These are phyloP conservation scores for Phytophthora europaea DNA, from an alignment of 352 stramenopile genomes.

Conservation along the genomic window DNA sequence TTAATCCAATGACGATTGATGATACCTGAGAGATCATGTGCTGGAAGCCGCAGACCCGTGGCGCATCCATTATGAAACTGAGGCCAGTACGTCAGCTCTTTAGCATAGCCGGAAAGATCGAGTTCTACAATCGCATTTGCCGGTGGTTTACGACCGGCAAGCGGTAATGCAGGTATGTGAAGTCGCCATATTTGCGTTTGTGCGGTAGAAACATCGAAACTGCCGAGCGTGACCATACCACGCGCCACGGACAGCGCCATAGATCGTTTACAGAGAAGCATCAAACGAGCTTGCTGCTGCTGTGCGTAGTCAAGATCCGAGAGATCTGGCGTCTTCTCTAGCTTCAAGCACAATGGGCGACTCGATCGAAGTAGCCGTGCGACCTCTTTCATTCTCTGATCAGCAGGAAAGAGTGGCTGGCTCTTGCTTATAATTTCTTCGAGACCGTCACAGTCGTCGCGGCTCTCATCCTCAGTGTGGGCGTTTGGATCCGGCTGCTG, in stretches of 20 bases:
- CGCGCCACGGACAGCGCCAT: conserved; percentile 95
- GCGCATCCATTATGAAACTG: conserved; percentile 99
- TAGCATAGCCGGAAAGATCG: conserved; percentile 90
- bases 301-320: conserved; percentile 81
- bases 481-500: conserved; percentile 22
- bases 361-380: conserved; percentile 82
- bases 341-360: conserved; percentile 72
- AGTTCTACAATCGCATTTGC: conserved; percentile 94
- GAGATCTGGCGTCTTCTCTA: conserved; percentile 72
- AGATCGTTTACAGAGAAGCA: conserved; percentile 94
- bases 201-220: conserved; percentile 71
- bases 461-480: conserved; percentile 14
- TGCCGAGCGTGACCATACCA: conserved; percentile 98
- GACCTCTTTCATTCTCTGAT: conserved; percentile 88
- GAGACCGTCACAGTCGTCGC: conserved; percentile 69
- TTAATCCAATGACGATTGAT: conserved; percentile 99
- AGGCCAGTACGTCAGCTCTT: conserved; percentile 96
- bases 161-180: conserved; percentile 92
- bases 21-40: conserved; percentile 68
- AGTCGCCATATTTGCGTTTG: conserved; percentile 90
- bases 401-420: conserved; percentile 70
- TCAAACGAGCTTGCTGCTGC: conserved; percentile 95
- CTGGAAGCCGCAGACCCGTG: conserved; percentile 92
- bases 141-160: conserved; percentile 95
- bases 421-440: conserved; percentile 62